Conservation (phyloP, 768 basidiomycete genomes). For the Tylopilus sp. region DNA sequence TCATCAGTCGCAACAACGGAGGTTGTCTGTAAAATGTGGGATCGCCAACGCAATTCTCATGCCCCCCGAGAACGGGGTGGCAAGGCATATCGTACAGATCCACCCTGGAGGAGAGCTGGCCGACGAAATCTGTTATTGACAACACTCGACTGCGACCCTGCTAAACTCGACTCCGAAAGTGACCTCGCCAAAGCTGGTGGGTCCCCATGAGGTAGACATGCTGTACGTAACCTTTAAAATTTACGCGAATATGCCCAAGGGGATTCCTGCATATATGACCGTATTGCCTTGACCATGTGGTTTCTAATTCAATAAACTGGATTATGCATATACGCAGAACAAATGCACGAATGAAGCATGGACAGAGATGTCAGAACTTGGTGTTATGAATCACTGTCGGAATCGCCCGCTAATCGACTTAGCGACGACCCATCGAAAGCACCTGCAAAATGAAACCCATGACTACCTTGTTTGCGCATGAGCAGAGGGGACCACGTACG, state of each 20-base stretch:
- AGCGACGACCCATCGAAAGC: conserved; percentile 28
- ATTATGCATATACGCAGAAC: conserved; percentile 2
- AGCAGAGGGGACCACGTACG: conserved; percentile 27
- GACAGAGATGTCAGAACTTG: not conserved
- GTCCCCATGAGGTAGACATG: not conserved
- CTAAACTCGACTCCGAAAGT: not conserved
- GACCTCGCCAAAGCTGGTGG: not conserved
- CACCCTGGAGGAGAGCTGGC: not conserved
- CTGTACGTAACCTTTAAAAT: not conserved
- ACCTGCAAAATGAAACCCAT: conserved; percentile 12
- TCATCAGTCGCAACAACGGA: too few species aligned
- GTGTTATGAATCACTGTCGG: conserved; percentile 29
- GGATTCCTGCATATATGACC: not conserved
- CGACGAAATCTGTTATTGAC: too few species aligned
- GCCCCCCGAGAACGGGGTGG: not conserved
- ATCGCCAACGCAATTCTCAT: not conserved
- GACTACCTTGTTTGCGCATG: not conserved
- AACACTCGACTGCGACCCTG: not conserved
- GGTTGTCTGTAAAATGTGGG: too few species aligned
- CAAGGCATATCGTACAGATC: not conserved
- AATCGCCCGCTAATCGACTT: conserved; percentile 24
- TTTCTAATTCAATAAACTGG: conserved; percentile 4
- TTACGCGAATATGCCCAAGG: not conserved
- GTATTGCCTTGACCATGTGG: not conserved
- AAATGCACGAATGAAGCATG: conserved; percentile 10